Evolutionary conservation across 495 filamentous ascomycete species (phyloP), one percentile per base, ranked within the genome.

Genomic region (Penicillium maclennaniae): DNA sequence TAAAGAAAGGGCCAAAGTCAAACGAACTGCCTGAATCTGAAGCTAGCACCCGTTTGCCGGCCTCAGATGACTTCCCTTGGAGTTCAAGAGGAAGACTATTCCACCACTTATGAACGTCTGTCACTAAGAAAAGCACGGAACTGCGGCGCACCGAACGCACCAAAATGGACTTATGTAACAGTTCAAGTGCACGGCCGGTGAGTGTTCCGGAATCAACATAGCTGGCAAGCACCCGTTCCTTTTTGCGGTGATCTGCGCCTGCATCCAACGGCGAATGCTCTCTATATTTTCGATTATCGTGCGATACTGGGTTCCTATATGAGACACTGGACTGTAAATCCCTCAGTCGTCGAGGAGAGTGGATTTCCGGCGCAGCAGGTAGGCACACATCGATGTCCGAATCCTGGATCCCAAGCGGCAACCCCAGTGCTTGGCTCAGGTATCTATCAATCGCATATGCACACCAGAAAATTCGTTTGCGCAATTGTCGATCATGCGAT

Each of bases 391-490:
- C 69, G 43, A 72, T 67, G 53, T 73, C 70, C 0, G 69, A 75
- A 55, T 73, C 72, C 42, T 75, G 72, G 14, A 73, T 70, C 6
- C 72, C 72, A 10, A 75, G 66, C 1, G 72, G 72, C 15, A 75
- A 57, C 0, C 77, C 76, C 12, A 80, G 62, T 0, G 73, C 69
- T 45, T 78, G 73, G 23, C 75, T 77, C 20, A 79, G 53, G 47
- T 75, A 79, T 8, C 76, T 63, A 52, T 79, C 77, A 39, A 79
- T 69, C 15, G 69, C 68, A 56, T 80, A 80, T 0, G 73, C 74
- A 47, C 69, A 76, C 77, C 77, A 80, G 57, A 80, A 80, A 34
- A 80, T 69, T 3, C 76, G 62, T 47, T 75, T 75, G 12, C 72
- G 66, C 44, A 75, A 48, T 21, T 73, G 69, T 15, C 72, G 60